These are phyloP conservation scores for Candida andamanensis DNA, from an alignment of 805 yeast genomes.

Conservation along the genomic window DNA sequence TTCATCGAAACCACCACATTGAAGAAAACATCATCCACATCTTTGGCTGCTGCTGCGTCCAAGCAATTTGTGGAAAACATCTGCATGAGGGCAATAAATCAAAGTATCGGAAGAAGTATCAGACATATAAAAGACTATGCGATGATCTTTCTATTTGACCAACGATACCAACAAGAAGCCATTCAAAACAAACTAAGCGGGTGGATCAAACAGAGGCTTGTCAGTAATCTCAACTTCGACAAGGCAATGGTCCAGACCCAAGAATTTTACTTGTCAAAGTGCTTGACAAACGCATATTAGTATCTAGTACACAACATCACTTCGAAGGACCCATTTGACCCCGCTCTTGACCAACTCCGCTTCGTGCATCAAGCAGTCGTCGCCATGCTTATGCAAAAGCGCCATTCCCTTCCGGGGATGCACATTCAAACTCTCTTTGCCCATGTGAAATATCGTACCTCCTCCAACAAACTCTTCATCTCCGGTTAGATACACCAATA, in stretches of 20 bases:
- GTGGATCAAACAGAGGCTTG: constrained; percentile 54
- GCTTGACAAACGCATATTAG: constrained; percentile 2
- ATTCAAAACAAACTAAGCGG: constrained; percentile 60
- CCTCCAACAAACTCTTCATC: constrained; percentile 56
- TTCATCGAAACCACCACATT: constrained; percentile 54
- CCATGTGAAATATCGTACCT: constrained; percentile 47
- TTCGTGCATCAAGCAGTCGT: constrained; percentile 58
- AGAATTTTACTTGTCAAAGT: constrained; percentile 22
- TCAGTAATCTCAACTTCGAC: constrained; percentile 4
- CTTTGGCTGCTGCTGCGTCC: constrained; percentile 45
- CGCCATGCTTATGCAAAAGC: constrained; percentile 60
- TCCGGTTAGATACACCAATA: constrained; percentile 53
- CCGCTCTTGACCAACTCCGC: constrained; percentile 49
- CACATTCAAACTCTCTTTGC: constrained; percentile 26
- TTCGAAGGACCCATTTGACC: constrained; percentile 58
- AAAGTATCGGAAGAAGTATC: constrained; percentile 88
- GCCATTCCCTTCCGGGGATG: constrained; percentile 54
- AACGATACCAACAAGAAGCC: constrained; percentile 43
- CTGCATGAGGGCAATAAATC: constrained; percentile 89
- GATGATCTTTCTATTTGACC: constrained; percentile 65
- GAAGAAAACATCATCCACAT: constrained; percentile 41
- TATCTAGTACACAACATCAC: constrained; percentile 42
- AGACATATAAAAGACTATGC: constrained; percentile 82
- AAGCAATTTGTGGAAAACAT: constrained; percentile 69
- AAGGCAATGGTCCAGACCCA: constrained; percentile 18